These are phyloP conservation scores for Tilletia indica DNA, from an alignment of 1,284 basidiomycete genomes.

Conservation along the genomic window DNA sequence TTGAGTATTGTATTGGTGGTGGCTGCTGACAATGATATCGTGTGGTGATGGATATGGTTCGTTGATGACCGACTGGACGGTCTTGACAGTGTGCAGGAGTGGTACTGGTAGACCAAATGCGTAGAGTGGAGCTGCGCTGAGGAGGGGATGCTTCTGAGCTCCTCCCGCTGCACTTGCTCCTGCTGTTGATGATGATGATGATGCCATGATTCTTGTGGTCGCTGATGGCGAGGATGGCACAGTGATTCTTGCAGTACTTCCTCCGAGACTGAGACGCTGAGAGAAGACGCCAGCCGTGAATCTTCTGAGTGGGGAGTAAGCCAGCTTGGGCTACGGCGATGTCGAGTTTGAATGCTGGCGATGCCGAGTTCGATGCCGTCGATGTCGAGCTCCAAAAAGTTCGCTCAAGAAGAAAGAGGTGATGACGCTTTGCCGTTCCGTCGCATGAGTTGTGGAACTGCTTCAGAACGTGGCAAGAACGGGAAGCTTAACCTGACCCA, in stretches of 20 bases:
- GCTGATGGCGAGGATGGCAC: slow-evolving; percentile 13
- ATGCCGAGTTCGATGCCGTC: too few relatives aligned
- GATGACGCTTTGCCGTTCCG: too few relatives aligned
- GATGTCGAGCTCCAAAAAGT: too few relatives aligned
- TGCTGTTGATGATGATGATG: slow-evolving; percentile 12
- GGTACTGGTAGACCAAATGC: slow-evolving; percentile 36
- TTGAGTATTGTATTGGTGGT: neutral
- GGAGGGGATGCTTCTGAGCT: too few relatives aligned
- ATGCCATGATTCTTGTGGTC: slow-evolving; percentile 9
- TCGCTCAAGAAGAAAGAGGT: too few relatives aligned
- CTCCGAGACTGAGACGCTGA: neutral
- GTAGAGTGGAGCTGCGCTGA: slow-evolving; percentile 30
- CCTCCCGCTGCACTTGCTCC: neutral
- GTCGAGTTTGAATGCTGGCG: too few relatives aligned
- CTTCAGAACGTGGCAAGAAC: too few relatives aligned
- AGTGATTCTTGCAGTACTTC: slow-evolving; percentile 8
- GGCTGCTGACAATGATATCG: slow-evolving; percentile 28
- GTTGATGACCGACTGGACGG: slow-evolving; percentile 4
- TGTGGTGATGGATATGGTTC: neutral
- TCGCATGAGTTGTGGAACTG: too few relatives aligned
- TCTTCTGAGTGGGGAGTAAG: neutral
- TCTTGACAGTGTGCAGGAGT: slow-evolving; percentile 26
- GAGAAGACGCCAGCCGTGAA: neutral
- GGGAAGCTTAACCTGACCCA: too few relatives aligned
- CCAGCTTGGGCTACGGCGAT: too few relatives aligned